These are phyloP conservation scores for Globisporangium sylvaticum DNA, from an alignment of 352 stramenopile species.

Conservation along the genomic window DNA sequence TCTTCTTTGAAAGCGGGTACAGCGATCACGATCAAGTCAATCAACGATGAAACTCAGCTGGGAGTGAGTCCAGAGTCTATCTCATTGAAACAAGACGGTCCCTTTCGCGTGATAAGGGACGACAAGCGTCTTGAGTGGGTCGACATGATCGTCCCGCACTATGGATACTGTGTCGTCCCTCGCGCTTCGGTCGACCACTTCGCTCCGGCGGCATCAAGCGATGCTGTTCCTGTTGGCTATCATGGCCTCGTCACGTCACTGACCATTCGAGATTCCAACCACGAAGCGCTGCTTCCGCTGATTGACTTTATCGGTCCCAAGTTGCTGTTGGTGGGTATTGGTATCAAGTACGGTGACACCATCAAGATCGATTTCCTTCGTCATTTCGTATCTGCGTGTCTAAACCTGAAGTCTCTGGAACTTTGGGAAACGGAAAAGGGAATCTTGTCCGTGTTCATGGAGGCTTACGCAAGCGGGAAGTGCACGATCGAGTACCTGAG, in stretches of 20 bases:
- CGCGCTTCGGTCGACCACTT: neutral
- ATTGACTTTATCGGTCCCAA: neutral
- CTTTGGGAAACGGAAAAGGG: too few species aligned
- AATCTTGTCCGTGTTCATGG: neutral
- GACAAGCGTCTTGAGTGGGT: neutral
- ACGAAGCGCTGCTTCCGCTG: neutral
- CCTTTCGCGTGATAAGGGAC: constrained; percentile 2
- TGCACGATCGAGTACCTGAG: neutral
- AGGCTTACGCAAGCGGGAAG: neutral
- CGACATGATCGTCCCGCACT: constrained; percentile 1
- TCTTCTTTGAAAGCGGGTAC: neutral
- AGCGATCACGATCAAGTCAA: neutral
- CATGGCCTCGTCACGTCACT: neutral
- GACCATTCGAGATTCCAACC: neutral
- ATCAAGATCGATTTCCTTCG: too few species aligned
- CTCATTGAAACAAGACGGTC: neutral
- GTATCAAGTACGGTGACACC: neutral
- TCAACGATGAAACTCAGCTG: neutral
- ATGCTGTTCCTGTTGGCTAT: neutral
- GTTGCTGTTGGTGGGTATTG: neutral
- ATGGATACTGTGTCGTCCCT: neutral
- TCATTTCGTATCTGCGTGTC: too few species aligned
- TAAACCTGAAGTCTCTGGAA: neutral
- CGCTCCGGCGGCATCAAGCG: neutral
- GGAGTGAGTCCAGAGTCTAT: neutral